Conservation (phyloP, 139 green algal genomes). For the Gonium pectorale region DNA sequence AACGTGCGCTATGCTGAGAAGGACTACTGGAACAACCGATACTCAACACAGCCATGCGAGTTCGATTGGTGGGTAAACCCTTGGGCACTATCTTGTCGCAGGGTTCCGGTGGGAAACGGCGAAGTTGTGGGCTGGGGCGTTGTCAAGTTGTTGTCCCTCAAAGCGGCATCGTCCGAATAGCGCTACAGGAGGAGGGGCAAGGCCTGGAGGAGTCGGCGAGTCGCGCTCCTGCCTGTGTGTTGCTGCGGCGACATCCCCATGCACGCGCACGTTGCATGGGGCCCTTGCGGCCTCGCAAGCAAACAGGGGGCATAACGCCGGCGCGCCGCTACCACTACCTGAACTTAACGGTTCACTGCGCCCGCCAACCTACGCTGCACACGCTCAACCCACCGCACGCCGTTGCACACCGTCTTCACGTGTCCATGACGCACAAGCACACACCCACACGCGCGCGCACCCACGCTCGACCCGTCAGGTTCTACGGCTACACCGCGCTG, state of each 20-base stretch:
- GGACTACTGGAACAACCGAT: constrained; percentile 38
- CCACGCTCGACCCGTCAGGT: not conserved
- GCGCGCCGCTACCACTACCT: not conserved
- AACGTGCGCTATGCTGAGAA: constrained; percentile 23
- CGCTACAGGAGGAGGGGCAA: too few species aligned
- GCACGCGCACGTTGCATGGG: too few species aligned
- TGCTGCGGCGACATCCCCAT: not conserved
- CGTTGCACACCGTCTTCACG: not conserved
- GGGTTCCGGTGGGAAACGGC: not conserved
- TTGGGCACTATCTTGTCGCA: not conserved
- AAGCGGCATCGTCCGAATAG: too few species aligned
- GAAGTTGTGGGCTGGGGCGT: not conserved
- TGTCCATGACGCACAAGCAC: too few species aligned
- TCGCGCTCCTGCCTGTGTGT: not conserved
- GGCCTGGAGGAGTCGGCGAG: too few species aligned
- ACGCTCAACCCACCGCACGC: too few species aligned
- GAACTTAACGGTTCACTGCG: not conserved
- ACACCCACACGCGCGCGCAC: too few species aligned
- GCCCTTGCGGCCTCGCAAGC: not conserved
- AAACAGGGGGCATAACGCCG: not conserved
- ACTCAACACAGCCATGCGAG: constrained; percentile 18
- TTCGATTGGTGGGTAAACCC: constrained; percentile 44
- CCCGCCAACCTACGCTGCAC: not conserved
- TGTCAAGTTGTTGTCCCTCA: too few species aligned
- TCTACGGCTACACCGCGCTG: constrained; percentile 51